Base-by-base conservation (phyloP, 2,329 filamentous ascomycete genomes). In the Ploettnerulaceae sp. region DNA sequence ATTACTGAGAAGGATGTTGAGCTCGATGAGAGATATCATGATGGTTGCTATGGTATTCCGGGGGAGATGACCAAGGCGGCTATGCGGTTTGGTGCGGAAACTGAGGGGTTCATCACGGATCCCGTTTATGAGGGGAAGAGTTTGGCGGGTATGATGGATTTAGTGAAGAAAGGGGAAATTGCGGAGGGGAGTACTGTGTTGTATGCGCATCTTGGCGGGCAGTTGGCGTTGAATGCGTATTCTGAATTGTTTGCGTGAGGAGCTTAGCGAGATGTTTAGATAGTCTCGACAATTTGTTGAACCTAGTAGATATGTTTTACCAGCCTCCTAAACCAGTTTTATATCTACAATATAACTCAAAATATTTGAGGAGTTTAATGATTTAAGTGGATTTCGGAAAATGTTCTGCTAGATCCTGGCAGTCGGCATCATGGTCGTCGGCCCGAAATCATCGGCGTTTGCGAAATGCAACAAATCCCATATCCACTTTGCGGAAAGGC, bases 41-140 rank as follows among this genome's bases (percentile, higher is more conserved):
- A 74, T 14, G 81, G 81, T 6, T 67, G 74, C 5, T 87, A 88
- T 62, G 84, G 84, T 2, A 72, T 86, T 47, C 81, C 82, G 0
- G 80, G 84, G 54, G 67, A 77, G 61, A 68, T 69, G 57, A 88
- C 84, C 1, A 72, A 82, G 39, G 79, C 79, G 24, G 83, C 82
- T 0, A 87, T 88, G 61, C 75, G 75, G 63, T 81, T 84, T 59
- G 81, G 79, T 4, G 84, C 84, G 0, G 64, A 69, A 48, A 85
- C 78, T 1, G 84, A 88, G 67, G 84, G 76, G 0, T 81, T 88
- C 57, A 84, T 88, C 52, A 87, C 82, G 0, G 84, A 88, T 60
- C 84, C 83, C 0, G 84, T 88, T 1, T 88, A 88, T 58, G 83
- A 86, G 66, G 84, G 84, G 1, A 88, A 88, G 74, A 84, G 79